Evolutionary conservation across 306 rosid genomes (phyloP).

Genomic region (Parietaria judaica): DNA sequence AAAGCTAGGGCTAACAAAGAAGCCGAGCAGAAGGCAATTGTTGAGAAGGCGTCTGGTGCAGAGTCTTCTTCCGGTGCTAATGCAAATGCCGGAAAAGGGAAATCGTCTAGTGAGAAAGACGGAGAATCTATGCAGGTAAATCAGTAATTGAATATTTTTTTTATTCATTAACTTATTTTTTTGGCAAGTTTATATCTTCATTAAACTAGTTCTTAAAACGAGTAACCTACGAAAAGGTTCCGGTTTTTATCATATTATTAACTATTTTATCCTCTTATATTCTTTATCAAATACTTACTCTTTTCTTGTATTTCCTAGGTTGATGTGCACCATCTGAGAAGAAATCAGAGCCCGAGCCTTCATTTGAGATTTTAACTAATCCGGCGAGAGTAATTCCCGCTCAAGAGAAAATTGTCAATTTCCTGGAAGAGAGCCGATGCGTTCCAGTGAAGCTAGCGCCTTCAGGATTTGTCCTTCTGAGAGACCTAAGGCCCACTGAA

Average conservation of each 20-base stretch:
- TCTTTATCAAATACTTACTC: too few relatives aligned
- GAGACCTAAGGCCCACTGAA: constrained; percentile 70
- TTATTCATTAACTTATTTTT: not conserved
- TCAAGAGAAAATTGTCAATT: constrained; percentile 77
- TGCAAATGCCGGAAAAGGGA: constrained; percentile 59
- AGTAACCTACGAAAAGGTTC: too few relatives aligned
- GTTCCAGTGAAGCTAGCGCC: constrained; percentile 83
- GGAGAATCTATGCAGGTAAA: constrained; percentile 85
- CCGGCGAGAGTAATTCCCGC: constrained; percentile 99
- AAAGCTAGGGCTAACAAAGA: constrained; percentile 98
- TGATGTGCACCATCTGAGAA: constrained; percentile 65
- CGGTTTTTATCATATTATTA: too few relatives aligned
- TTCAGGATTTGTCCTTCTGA: constrained; percentile 86
- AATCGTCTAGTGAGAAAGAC: constrained; percentile 70
- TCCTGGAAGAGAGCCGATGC: constrained; percentile 86
- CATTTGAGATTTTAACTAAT: constrained; percentile 78
- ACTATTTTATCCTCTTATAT: too few relatives aligned
- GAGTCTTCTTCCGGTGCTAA: constrained; percentile 41
- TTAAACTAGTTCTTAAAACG: not conserved
- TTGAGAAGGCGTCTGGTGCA: constrained; percentile 50
- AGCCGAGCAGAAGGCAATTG: constrained; percentile 75
- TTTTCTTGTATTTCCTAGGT: constrained; percentile 33
- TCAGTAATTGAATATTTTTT: constrained; percentile 7
- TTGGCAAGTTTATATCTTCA: not conserved
- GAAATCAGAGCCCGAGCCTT: constrained; percentile 83